Percentiles rank a stretch among this genome's conserved stretches.
Conservation (phyloP, 352 stramenopile species). For the Pythium volutum region DNA sequence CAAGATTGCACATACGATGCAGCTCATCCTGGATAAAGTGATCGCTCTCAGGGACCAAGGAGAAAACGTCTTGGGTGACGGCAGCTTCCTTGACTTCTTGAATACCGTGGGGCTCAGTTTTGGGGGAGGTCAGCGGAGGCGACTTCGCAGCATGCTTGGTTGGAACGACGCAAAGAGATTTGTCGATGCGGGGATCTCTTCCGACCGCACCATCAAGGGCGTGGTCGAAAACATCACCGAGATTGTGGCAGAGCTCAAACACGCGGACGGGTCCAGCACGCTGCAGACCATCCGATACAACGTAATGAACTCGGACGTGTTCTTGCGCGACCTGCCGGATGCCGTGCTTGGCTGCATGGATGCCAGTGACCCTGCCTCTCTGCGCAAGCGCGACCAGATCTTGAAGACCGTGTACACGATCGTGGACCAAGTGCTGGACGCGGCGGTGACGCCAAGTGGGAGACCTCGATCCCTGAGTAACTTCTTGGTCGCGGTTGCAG, state of each 20-base stretch:
- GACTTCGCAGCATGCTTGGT: not conserved
- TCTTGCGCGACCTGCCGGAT: conserved; percentile 42
- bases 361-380: not conserved
- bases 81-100: conserved; percentile 3
- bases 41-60: conserved; percentile 5
- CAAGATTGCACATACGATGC: conserved; percentile 29
- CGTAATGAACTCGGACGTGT: conserved; percentile 39
- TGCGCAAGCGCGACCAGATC: conserved; percentile 34
- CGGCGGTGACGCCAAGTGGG: conserved; percentile 31
- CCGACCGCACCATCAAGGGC: conserved; percentile 43
- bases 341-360: conserved; percentile 44
- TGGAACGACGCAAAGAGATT: conserved; percentile 24
- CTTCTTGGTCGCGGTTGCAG: conserved; percentile 39
- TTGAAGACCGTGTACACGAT: conserved; percentile 43
- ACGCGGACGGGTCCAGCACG: conserved; percentile 24
- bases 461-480: conserved; percentile 30
- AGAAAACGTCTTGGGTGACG: conserved; percentile 2
- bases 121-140: not conserved
- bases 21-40: conserved; percentile 26
- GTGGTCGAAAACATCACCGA: conserved; percentile 48
- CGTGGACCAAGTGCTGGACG: conserved; percentile 44
- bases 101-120: not conserved
- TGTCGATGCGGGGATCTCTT: conserved; percentile 37
- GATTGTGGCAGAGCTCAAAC: conserved; percentile 41
- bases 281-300: conserved; percentile 39